These are phyloP conservation scores for Paramarasmius palmivorus DNA, from an alignment of 1,284 basidiomycete species.

Conservation along the genomic window DNA sequence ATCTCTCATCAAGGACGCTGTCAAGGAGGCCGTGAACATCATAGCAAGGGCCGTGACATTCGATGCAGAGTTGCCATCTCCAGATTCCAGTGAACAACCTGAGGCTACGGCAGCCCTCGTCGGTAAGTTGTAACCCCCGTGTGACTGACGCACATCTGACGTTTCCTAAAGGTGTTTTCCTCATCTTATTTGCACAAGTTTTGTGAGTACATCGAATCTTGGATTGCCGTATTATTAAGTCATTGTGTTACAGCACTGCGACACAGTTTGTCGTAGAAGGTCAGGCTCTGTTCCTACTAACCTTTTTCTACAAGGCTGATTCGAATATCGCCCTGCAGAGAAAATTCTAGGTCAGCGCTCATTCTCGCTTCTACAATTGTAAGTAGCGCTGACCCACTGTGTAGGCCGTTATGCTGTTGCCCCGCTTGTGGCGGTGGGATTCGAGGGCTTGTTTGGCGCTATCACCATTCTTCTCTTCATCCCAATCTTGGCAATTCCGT, in stretches of 20 bases:
- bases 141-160: constrained; percentile 9
- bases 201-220: constrained; percentile 63
- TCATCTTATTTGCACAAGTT: constrained; percentile 95
- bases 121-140: constrained; percentile 42
- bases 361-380: background rate
- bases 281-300: constrained; percentile 32
- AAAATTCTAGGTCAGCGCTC: constrained; percentile 72
- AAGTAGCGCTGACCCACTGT: constrained; percentile 8
- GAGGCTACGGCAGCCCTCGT: constrained; percentile 67
- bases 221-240: constrained; percentile 13
- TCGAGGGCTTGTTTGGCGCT: constrained; percentile 91
- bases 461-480: constrained; percentile 75
- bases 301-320: too few relatives aligned
- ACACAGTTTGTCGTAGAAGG: constrained; percentile 96
- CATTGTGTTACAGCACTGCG: constrained; percentile 62
- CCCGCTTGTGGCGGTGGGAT: constrained; percentile 93
- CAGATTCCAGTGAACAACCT: constrained; percentile 51
- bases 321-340: constrained; percentile 42
- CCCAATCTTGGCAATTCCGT: constrained; percentile 68
- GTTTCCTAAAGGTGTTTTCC: constrained; percentile 67
- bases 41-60: constrained; percentile 24
- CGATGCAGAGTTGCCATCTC: constrained; percentile 23
- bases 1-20: constrained; percentile 77
- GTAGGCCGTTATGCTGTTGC: constrained; percentile 78
- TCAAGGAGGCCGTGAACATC: constrained; percentile 45